Conservation (phyloP, 441 rosid genomes). For the Jatropha multifida region DNA sequence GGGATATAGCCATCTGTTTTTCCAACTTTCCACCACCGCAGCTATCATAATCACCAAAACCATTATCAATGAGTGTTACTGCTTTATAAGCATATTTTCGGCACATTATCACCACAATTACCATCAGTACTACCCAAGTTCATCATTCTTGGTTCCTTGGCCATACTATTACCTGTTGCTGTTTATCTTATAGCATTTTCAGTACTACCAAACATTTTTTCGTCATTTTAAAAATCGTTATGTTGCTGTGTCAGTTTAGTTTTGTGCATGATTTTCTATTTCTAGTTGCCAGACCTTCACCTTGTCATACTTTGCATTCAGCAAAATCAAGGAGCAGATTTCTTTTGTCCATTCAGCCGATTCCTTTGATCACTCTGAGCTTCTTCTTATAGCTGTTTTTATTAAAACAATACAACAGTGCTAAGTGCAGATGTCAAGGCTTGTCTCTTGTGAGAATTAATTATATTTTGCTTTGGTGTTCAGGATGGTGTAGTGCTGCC, state of each 20-base stretch:
- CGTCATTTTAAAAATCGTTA: background rate
- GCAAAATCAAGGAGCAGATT: background rate
- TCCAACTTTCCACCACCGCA: background rate
- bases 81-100: background rate
- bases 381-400: background rate
- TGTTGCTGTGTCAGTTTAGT: background rate
- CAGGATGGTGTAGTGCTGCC: slow-evolving; percentile 98
- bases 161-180: background rate
- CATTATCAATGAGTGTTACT: background rate
- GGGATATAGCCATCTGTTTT: background rate
- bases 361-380: background rate
- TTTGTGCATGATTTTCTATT: background rate
- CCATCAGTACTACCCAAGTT: background rate
- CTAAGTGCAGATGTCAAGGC: background rate
- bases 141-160: background rate
- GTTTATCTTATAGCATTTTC: background rate
- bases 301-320: background rate
- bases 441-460: slow-evolving; percentile 20
- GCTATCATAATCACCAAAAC: background rate
- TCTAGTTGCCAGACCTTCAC: background rate
- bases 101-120: background rate
- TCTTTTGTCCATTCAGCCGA: background rate
- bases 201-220: background rate
- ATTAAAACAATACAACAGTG: background rate
- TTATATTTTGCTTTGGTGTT: slow-evolving; percentile 29